Evolutionary conservation across 108 stramenopile species (phyloP).

Genomic region (Skeletonema costatum): DNA sequence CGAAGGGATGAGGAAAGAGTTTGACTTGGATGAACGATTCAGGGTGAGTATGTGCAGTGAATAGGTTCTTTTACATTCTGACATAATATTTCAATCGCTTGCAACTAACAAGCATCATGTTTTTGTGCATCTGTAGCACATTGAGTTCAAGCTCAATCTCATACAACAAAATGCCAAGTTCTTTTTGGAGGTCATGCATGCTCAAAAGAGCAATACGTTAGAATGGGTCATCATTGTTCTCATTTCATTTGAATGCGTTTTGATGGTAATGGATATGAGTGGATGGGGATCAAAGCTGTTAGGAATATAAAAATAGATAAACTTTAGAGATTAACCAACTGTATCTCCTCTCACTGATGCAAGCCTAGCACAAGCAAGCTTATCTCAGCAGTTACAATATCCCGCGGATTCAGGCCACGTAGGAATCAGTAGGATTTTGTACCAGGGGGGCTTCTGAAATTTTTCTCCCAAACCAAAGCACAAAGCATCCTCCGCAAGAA

Average conservation of each 20-base stretch:
- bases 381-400: too few relatives aligned
- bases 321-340: too few relatives aligned
- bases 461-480: too few relatives aligned
- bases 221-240: slow-evolving; percentile 94
- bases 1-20: slow-evolving; percentile 72
- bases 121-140: slow-evolving; percentile 34
- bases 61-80: neutral
- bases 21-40: slow-evolving; percentile 65
- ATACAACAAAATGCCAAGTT: slow-evolving; percentile 95
- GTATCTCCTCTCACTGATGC: too few relatives aligned
- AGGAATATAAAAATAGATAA: neutral
- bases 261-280: slow-evolving; percentile 91
- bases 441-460: too few relatives aligned
- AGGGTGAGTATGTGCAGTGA: slow-evolving; percentile 19
- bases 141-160: slow-evolving; percentile 90
- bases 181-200: slow-evolving; percentile 88
- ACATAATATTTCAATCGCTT: neutral
- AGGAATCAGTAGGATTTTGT: too few relatives aligned
- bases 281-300: slow-evolving; percentile 70
- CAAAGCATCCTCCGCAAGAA: too few relatives aligned
- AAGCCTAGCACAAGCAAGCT: too few relatives aligned
- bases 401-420: too few relatives aligned
- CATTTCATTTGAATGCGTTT: slow-evolving; percentile 85
- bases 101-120: neutral
- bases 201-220: slow-evolving; percentile 85